These are phyloP conservation scores for Exophiala sp. DNA, from an alignment of 2,329 filamentous ascomycete genomes.

Conservation along the genomic window DNA sequence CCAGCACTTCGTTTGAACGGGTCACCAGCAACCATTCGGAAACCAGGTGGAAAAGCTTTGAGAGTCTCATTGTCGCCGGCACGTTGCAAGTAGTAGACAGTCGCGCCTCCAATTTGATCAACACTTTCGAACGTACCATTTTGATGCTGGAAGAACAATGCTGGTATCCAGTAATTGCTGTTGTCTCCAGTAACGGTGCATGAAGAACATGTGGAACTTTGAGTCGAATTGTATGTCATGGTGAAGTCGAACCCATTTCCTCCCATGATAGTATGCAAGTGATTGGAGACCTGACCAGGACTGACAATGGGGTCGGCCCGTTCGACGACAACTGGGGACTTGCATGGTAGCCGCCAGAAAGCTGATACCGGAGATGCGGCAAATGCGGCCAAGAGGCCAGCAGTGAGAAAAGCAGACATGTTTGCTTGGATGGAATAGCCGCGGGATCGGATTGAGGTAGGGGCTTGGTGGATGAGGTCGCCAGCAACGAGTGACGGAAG, in stretches of 20 bases:
- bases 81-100: constrained; percentile 58
- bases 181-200: constrained; percentile 66
- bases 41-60: constrained; percentile 65
- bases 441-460: background rate
- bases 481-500: constrained; percentile 13
- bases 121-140: constrained; percentile 64
- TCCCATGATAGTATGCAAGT: constrained; percentile 69
- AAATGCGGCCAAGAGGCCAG: constrained; percentile 21
- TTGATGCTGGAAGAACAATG: constrained; percentile 63
- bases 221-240: constrained; percentile 32
- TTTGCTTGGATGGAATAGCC: constrained; percentile 7
- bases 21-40: constrained; percentile 70
- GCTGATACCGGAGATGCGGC: constrained; percentile 27
- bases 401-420: constrained; percentile 20
- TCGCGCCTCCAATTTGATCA: constrained; percentile 51
- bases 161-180: constrained; percentile 75
- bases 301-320: constrained; percentile 62
- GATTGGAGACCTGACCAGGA: constrained; percentile 56
- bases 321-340: constrained; percentile 33
- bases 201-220: constrained; percentile 65
- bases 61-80: constrained; percentile 60
- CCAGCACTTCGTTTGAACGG: constrained; percentile 57
- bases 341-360: constrained; percentile 30
- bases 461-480: constrained; percentile 2
- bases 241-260: constrained; percentile 66